A percentile compares a stretch with the other conserved stretches of the same genome.
Evolutionary conservation across 1,139 yeast species (phyloP).

Genomic region (Yamadazyma sp.): DNA sequence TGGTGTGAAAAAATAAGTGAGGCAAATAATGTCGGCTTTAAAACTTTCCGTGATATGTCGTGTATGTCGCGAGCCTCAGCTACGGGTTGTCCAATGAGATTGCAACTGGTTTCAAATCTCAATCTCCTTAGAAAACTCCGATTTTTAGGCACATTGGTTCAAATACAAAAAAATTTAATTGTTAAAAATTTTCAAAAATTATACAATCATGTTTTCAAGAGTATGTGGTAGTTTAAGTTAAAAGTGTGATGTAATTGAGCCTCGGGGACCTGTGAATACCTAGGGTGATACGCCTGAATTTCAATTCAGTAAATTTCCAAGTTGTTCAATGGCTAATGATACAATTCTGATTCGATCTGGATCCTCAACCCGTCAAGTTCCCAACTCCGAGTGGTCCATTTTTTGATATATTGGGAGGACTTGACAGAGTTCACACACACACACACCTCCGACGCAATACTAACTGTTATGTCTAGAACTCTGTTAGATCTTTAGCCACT

Average conservation of each 20-base stretch:
- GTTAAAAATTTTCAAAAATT: conserved; percentile 10
- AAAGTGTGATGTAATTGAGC: background rate
- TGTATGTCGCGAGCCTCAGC: conserved; percentile 1
- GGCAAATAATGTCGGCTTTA: too few species aligned
- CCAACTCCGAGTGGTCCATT: conserved; percentile 1
- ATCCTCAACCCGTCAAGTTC: background rate
- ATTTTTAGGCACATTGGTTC: conserved; percentile 1
- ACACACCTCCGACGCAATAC: too few species aligned
- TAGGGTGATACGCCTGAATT: background rate
- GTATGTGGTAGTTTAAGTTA: conserved; percentile 8
- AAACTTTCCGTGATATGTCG: too few species aligned
- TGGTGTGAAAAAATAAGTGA: too few species aligned
- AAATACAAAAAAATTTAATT: conserved; percentile 3
- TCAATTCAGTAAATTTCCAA: background rate
- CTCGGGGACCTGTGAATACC: background rate
- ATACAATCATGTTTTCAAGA: conserved; percentile 11
- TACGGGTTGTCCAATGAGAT: conserved; percentile 11
- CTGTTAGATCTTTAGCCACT: conserved; percentile 46
- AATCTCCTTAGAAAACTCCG: conserved; percentile 7
- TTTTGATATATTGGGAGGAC: background rate
- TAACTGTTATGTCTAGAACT: conserved; percentile 21
- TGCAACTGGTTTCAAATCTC: background rate
- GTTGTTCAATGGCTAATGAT: background rate
- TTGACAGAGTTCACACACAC: too few species aligned
- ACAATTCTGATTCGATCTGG: background rate